Base-by-base conservation (phyloP, 768 basidiomycete species). In the Termitomyces titanicus region DNA sequence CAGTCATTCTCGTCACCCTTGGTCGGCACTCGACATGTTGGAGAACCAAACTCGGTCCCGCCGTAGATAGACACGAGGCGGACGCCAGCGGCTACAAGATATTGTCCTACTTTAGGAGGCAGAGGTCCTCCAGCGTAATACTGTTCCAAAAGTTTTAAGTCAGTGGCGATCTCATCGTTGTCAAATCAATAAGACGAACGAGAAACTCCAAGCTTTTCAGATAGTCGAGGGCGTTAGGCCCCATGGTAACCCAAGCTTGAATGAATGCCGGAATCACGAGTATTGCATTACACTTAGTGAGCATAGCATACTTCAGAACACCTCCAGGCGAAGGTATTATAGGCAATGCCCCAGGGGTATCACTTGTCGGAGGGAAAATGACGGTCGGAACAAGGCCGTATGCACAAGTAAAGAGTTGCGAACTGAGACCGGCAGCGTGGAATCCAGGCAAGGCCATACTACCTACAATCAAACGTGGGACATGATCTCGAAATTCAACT, bases 291-390 rank as follows among this genome's bases (percentile, higher is more conserved):
- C 60, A 65, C 5, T 64, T 53, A 0, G 61, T 66, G 17, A 51
- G 50, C 10, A 59, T 62, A 2, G 68, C 53, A 24, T 64, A 60
- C 5, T 68, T 60, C 4, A 75, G 34, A 29, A 72, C 58, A 45
- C 70, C 75, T 7, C 68, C 64, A 12, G 71, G 61, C 0, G 72
- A 69, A 0, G 74, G 70, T 29, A 70, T 58, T 13, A 71, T 57
- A 0, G 76, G 75, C 8, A 62, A 48, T 2, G 13, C 10, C 7
- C 56, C 51, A 1, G 61, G 49, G 2, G 54, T 31, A 3, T 47
- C 58, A 3, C 53, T 64, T 9, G 51, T 60, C 0, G 72, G 70
- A 1, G 72, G 64, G 39, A 63, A 71, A 0, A 71, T 13, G 0
- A 61, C 59, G 22, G 64, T 53, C 5, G 63, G 12, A 3, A 58